Base-by-base conservation (phyloP, 345 rosid species). In the Atalantia buxifolia region DNA sequence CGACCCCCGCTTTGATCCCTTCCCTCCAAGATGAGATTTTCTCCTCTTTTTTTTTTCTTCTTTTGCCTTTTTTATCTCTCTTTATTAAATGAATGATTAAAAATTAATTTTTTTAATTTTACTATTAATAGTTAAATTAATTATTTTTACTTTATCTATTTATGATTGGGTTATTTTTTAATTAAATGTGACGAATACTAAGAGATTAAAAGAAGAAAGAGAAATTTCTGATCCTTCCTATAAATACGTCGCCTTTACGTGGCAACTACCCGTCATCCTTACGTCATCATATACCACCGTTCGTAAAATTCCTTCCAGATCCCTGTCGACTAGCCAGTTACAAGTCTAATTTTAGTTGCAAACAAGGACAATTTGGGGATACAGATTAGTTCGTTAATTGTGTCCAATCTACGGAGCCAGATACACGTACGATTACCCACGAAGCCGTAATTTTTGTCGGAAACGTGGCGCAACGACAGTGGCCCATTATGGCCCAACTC, bases 401-500 rank as follows among this genome's bases (percentile, higher is more conserved):
- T 30, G 50, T 45, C 48, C 48, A 2, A 42, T 42, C 50, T 53
- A 53, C 57, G 57, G 18, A 14, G 57, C 50, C 5, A 48, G 7
- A 75, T 63, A 21, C 42, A 63, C 18, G 77, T 42, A 75, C 48
- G 57, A 10, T 12, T 50, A 50, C 50, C 74, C 31, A 61, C 55
- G 5, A 1, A 21, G 19, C 72, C 57, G 61, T 25, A 55, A 27
- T 55, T 30, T n/a, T 7, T 70, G 79, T 70, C 83, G 77, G 75
- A 76, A 38, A 78, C 78, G 78, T 71, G 82, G 82, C 74, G 33
- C 21, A 19, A 1, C 35, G 4, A 1, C 38, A 66, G 22, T 69
- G 57, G 22, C 6, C 66, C 45, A 53, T 30, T 45, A 2, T 6
- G 18, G 60, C 9, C 60, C 25, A 21, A 28, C 77, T 2, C 60